Evolutionary conservation across 2,329 filamentous ascomycete species (phyloP).

Genomic region (Leptographium lundbergii): DNA sequence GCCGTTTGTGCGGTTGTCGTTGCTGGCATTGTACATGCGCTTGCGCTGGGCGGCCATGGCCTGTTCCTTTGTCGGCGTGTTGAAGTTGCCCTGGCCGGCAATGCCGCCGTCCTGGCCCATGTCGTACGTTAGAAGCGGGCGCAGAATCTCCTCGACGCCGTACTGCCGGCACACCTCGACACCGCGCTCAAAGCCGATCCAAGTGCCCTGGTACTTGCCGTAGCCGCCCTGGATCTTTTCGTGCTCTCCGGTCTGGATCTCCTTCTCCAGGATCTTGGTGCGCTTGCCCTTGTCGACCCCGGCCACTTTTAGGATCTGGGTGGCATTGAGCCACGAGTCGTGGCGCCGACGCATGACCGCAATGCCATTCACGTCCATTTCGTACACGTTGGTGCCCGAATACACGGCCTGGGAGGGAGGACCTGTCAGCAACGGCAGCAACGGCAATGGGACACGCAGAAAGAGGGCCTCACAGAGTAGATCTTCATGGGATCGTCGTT

Average conservation of each 20-base stretch:
- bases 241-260: constrained; percentile 90
- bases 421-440: not conserved
- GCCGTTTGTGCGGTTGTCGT: constrained; percentile 54
- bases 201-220: constrained; percentile 97
- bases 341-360: constrained; percentile 92
- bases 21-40: constrained; percentile 68
- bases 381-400: constrained; percentile 91
- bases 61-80: constrained; percentile 96
- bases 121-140: constrained; percentile 67
- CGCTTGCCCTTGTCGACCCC: constrained; percentile 96
- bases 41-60: constrained; percentile 95
- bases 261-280: constrained; percentile 95
- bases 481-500: constrained; percentile 39
- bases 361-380: constrained; percentile 91
- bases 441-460: not conserved
- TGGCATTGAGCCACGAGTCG: constrained; percentile 96
- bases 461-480: constrained; percentile 41
- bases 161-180: constrained; percentile 80
- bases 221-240: constrained; percentile 98
- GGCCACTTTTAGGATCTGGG: constrained; percentile 94
- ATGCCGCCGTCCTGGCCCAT: constrained; percentile 63
- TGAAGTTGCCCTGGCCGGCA: constrained; percentile 62
- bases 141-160: constrained; percentile 62
- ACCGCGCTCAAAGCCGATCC: constrained; percentile 89
- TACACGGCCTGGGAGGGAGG: constrained; percentile 55